Base-by-base conservation (phyloP, 129 eudicot species). In the Dittrichia graveolens region DNA sequence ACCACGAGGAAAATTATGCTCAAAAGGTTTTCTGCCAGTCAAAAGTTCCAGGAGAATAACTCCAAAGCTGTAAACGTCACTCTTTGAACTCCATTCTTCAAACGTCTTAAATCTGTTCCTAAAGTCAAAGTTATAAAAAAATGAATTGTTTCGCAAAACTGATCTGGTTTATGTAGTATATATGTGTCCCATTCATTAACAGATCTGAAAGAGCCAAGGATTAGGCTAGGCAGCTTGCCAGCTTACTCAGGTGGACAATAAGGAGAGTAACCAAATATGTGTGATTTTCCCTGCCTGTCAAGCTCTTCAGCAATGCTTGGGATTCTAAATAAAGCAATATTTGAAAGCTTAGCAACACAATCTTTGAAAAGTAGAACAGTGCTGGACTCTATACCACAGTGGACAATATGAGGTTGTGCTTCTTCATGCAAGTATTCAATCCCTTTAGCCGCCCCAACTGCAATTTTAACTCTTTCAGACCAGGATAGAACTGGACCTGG, bases 361-460 rank as follows among this genome's bases (percentile, higher is more conserved):
- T 87, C 96, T 40, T 87, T 90, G 60, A 81, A 89, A 37, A 86
- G 75, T 37, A 89, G 65, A 18, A 89, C 86, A 78, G 84, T 86
- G 83, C 90, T 84, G 12, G 96, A 89, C 81, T 84, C 86, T 38
- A 89, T 86, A 76, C 84, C 90, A 42, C 90, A 80, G 46, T 89
- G 92, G n/a, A 89, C 84, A 50, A 86, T 78, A 59, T 74, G 92
- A 63, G 88, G 91, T 45, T 88, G 76, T 5, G 83, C 86, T 73
- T 89, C 82, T 67, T 86, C 92, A 61, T 89, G 96, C 69, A 89
- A 74, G 67, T 89, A 84, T 65, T 82, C 88, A 4, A 86, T 82
- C 46, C 96, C 90, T 72, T 73, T 89, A 59, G 92, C 96, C 59
- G 92, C 90, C 39, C 92, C 92, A 73, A 82, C 86, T n/a, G 85